Evolutionary conservation across 306 rosid species (phyloP).

Genomic region (Mimosa bimucronata): DNA sequence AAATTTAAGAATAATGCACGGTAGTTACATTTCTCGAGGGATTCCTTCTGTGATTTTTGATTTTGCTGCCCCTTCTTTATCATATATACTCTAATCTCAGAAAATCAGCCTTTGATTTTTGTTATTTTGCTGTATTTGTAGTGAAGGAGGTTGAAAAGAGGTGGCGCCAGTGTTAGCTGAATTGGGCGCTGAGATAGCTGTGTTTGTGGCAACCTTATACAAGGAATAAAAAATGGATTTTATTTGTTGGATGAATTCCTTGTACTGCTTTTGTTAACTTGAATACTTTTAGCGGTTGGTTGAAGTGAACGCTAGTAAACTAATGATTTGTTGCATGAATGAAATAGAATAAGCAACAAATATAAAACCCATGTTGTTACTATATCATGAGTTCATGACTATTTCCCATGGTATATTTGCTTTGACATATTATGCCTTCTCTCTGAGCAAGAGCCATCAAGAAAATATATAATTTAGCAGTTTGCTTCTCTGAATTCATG

Average conservation of each 20-base stretch:
- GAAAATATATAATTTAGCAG: too few species aligned
- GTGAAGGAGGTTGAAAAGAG: slow-evolving; percentile 13
- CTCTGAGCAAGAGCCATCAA: too few species aligned
- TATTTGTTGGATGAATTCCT: background rate
- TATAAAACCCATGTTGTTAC: background rate
- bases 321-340: background rate
- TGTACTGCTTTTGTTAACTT: background rate
- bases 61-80: background rate
- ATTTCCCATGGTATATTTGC: too few species aligned
- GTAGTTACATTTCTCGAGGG: background rate
- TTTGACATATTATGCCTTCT: too few species aligned
- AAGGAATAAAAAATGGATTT: background rate
- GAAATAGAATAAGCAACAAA: background rate
- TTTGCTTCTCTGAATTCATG: too few species aligned
- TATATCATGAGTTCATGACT: too few species aligned
- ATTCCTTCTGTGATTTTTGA: background rate
- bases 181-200: background rate
- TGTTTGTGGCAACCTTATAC: background rate
- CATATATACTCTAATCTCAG: background rate
- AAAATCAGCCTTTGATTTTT: background rate
- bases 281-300: background rate
- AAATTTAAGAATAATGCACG: background rate
- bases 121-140: background rate
- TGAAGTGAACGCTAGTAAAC: background rate
- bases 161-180: background rate